These are phyloP conservation scores for Talaromyces sp. DNA, from an alignment of 2,329 filamentous ascomycete genomes.

Conservation along the genomic window DNA sequence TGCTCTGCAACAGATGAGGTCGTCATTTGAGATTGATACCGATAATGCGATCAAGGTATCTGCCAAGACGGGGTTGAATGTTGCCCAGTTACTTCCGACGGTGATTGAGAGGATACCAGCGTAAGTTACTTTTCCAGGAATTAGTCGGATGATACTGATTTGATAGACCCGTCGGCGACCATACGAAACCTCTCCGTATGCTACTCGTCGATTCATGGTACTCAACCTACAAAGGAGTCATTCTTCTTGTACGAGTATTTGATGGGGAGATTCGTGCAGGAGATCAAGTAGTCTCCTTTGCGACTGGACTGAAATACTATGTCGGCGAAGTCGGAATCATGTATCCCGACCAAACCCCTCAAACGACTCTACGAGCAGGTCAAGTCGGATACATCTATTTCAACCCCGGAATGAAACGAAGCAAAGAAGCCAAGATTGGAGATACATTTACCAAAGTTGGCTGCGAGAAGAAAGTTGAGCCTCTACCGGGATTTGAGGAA, in stretches of 20 bases:
- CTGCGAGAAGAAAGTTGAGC: conserved; percentile 67
- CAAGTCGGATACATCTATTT: conserved; percentile 97
- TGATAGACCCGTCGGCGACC: conserved; percentile 62
- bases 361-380: conserved; percentile 74
- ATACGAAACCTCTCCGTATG: conserved; percentile 68
- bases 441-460: conserved; percentile 88
- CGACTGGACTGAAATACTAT: conserved; percentile 81
- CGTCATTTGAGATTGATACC: conserved; percentile 80
- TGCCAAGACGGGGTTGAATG: conserved; percentile 89
- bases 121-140: conserved; percentile 26
- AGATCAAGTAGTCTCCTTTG: conserved; percentile 81
- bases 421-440: conserved; percentile 90
- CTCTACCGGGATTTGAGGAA: conserved; percentile 89
- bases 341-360: conserved; percentile 80
- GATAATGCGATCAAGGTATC: conserved; percentile 72
- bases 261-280: conserved; percentile 79
- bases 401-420: conserved; percentile 97
- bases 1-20: conserved; percentile 78
- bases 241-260: conserved; percentile 85
- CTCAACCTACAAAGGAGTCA: conserved; percentile 89
- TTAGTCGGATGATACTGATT: conserved; percentile 18
- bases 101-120: conserved; percentile 81
- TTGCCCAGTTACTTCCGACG: conserved; percentile 72
- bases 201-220: conserved; percentile 98
- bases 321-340: conserved; percentile 97